phyloP scores from a whole-genome alignment of 352 stramenopile species.

The Globisporangium carolinianum region DNA sequence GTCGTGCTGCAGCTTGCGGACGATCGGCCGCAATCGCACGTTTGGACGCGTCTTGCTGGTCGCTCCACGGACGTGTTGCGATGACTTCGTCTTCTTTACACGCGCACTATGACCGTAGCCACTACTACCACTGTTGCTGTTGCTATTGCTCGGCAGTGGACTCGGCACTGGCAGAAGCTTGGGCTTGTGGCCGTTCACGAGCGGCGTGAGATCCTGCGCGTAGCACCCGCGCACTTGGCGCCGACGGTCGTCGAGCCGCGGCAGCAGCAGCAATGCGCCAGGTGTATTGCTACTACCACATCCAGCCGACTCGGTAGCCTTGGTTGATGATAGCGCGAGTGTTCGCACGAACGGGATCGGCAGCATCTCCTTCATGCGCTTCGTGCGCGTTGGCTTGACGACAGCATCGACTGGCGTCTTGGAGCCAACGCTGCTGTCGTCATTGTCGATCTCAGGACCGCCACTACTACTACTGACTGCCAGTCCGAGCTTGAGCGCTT shows the following conservation, averaged over 20 bases:
- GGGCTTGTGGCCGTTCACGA: constrained; percentile 42
- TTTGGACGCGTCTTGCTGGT: constrained; percentile 13
- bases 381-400: constrained; percentile 14
- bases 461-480: constrained; percentile 5
- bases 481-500: constrained; percentile 31
- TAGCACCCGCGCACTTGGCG: constrained; percentile 42
- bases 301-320: neutral
- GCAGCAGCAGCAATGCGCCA: constrained; percentile 1
- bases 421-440: neutral
- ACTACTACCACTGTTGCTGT: constrained; percentile 1
- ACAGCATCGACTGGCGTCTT: neutral
- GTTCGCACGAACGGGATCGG: constrained; percentile 8
- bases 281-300: neutral
- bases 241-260: constrained; percentile 13
- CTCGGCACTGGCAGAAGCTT: constrained; percentile 31
- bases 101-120: neutral
- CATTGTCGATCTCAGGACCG: constrained; percentile 1
- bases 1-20: constrained; percentile 4
- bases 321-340: neutral
- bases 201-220: constrained; percentile 52
- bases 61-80: neutral
- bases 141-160: neutral
- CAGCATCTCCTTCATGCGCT: constrained; percentile 7
- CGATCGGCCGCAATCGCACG: constrained; percentile 13
- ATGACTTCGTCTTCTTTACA: neutral